Percentiles rank a stretch among this genome's conserved stretches.
phyloP scores from a whole-genome alignment of 108 stramenopile genomes.

The Hondaea fermentalgiana region DNA sequence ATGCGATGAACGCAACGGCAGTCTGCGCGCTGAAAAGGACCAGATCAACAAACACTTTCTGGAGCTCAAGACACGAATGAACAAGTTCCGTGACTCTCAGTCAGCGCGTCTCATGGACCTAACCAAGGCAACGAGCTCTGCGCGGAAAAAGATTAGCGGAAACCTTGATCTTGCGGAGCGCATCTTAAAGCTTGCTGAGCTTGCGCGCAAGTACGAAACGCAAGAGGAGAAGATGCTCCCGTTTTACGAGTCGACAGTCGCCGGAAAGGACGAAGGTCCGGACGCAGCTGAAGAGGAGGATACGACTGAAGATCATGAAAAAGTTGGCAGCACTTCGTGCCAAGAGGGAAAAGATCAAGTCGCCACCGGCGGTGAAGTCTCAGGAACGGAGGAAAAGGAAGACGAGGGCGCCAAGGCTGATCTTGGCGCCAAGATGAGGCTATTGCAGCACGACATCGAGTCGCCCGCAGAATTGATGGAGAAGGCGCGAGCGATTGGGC shows the following conservation, averaged over 20 bases:
- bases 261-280: background rate
- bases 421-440: background rate
- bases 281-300: background rate
- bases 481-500: conserved; percentile 24
- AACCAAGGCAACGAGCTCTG: conserved; percentile 42
- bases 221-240: conserved; percentile 51
- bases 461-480: background rate
- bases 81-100: conserved; percentile 36
- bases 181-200: conserved; percentile 48
- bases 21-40: conserved; percentile 41
- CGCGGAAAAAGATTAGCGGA: conserved; percentile 20
- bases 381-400: background rate
- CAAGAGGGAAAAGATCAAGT: too few species aligned
- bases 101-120: conserved; percentile 27
- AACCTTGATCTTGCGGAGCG: conserved; percentile 38
- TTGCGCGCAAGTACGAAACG: conserved; percentile 50
- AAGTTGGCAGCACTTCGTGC: background rate
- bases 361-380: too few species aligned
- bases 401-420: background rate
- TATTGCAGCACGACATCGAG: background rate
- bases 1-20: conserved; percentile 42
- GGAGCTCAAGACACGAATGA: conserved; percentile 51
- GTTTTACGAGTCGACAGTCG: conserved; percentile 5
- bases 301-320: background rate
- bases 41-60: conserved; percentile 52